phyloP scores from a whole-genome alignment of 495 filamentous ascomycete species.

The Penicillium mononematosum region DNA sequence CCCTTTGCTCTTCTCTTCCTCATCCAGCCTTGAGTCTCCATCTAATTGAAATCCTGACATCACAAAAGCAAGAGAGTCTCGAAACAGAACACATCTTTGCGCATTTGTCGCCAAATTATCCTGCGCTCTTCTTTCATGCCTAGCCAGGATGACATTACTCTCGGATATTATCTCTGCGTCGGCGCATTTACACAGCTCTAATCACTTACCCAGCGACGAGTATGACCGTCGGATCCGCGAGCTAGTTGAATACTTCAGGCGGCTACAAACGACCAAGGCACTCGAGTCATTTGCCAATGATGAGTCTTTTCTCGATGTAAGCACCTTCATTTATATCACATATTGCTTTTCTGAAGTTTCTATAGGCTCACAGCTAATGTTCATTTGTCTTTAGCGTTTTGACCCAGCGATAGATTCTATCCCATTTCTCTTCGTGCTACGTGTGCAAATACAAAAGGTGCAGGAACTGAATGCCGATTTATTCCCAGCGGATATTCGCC shows the following conservation, averaged over 20 bases:
- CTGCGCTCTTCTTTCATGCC: background rate
- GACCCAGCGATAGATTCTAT: slow-evolving; percentile 44
- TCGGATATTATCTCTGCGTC: slow-evolving; percentile 19
- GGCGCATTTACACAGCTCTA: slow-evolving; percentile 12
- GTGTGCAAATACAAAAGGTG: slow-evolving; percentile 30
- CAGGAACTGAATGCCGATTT: slow-evolving; percentile 23
- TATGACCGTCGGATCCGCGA: slow-evolving; percentile 35
- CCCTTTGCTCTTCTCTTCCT: background rate
- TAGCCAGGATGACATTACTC: slow-evolving; percentile 15
- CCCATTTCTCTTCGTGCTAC: slow-evolving; percentile 43
- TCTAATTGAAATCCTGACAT: background rate
- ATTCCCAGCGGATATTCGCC: slow-evolving; percentile 29
- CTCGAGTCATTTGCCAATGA: slow-evolving; percentile 17
- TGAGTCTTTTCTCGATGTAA: slow-evolving; percentile 33
- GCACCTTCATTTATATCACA: slow-evolving; percentile 4
- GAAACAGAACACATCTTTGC: background rate
- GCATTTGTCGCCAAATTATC: slow-evolving; percentile 3
- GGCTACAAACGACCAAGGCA: slow-evolving; percentile 19
- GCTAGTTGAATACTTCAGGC: slow-evolving; percentile 26
- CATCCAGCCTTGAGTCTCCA: background rate
- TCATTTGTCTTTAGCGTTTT: slow-evolving; percentile 31
- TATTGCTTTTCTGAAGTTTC: background rate
- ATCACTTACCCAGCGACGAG: slow-evolving; percentile 18
- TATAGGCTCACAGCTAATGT: background rate
- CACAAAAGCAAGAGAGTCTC: background rate